Conservation (phyloP, 148 eudicot genomes). For the Rhododendron kiyosumense region DNA sequence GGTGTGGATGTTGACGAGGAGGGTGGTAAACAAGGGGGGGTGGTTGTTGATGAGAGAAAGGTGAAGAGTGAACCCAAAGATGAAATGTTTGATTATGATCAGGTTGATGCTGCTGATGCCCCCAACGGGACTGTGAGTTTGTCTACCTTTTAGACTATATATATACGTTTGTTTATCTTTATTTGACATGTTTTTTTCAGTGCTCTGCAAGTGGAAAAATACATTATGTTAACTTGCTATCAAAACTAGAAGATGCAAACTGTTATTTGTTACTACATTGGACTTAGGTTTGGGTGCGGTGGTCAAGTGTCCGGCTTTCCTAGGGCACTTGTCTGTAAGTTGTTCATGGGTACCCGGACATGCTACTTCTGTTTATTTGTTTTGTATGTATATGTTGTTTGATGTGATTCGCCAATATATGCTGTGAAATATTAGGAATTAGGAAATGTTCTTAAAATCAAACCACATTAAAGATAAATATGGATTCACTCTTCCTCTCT, state of each 20-base stretch:
- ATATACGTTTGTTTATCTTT: not conserved
- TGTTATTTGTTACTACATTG: not conserved
- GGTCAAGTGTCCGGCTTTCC: not conserved
- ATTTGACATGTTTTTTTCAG: not conserved
- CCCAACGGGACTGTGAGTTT: constrained; percentile 40
- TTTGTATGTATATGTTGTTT: not conserved
- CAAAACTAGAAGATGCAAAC: not conserved
- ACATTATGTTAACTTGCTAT: not conserved
- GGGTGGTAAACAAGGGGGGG: constrained; percentile 10
- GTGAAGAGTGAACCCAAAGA: constrained; percentile 21
- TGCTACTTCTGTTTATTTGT: not conserved
- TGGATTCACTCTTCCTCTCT: not conserved
- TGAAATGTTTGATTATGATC: constrained; percentile 13
- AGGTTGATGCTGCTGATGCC: not conserved
- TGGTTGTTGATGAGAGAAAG: constrained; percentile 20
- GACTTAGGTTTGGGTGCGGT: not conserved
- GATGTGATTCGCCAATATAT: not conserved
- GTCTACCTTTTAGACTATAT: not conserved
- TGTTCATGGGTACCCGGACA: not conserved
- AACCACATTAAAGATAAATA: not conserved
- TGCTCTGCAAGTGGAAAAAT: not conserved
- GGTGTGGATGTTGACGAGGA: constrained; percentile 20
- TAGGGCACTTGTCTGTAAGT: not conserved
- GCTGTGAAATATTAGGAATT: not conserved
- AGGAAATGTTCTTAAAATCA: not conserved